Conservation (phyloP, 169 alveolate species). For the Amoebophrya sp. region DNA sequence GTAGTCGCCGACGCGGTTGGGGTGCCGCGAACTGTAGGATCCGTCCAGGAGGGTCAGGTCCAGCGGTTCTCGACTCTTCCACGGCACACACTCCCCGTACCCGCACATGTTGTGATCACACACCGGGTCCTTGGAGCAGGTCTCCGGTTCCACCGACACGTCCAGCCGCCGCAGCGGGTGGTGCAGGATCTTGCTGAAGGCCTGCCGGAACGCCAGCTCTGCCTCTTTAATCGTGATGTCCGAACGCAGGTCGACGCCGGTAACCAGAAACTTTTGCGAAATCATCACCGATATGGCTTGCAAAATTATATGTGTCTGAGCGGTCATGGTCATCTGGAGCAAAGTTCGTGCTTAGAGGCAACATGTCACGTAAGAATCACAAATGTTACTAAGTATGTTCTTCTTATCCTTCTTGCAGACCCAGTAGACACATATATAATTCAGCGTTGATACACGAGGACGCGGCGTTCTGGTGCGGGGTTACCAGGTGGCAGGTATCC, state of each 20-base stretch:
- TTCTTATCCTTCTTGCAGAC: too few species aligned
- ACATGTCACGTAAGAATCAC: too few species aligned
- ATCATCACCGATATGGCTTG: too few species aligned
- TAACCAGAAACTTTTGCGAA: background rate
- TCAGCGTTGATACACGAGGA: too few species aligned
- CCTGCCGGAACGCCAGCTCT: background rate
- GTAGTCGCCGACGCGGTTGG: slow-evolving; percentile 22
- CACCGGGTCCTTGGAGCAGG: background rate
- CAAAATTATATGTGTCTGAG: too few species aligned
- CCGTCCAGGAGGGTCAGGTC: background rate
- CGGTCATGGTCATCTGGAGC: too few species aligned
- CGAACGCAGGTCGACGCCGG: background rate
- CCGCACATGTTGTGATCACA: slow-evolving; percentile 15
- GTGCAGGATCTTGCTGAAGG: background rate
- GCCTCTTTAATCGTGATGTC: background rate
- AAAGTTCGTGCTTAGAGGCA: too few species aligned
- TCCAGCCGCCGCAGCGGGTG: slow-evolving; percentile 13
- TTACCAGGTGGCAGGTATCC: background rate
- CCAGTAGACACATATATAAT: too few species aligned
- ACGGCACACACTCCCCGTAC: slow-evolving; percentile 18
- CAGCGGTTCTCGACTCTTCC: background rate
- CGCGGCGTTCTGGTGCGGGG: background rate
- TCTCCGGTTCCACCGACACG: background rate
- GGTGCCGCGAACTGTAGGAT: background rate
- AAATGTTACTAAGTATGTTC: too few species aligned